phyloP scores from a whole-genome alignment of 2,329 filamentous ascomycete species.

The Akanthomyces muscarius region DNA sequence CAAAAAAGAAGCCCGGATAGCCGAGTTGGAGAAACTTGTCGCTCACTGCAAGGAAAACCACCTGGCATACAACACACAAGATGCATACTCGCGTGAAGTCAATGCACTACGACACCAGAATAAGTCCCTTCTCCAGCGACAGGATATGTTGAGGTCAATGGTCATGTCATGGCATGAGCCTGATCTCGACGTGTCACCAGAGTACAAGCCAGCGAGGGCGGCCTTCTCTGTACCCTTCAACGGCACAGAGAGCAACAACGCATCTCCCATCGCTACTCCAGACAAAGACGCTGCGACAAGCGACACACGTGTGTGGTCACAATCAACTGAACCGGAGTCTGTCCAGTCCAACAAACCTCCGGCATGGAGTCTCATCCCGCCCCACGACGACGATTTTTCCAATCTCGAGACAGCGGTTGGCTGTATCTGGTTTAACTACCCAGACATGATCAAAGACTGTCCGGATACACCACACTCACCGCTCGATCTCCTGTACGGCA shows the following conservation, averaged over 20 bases:
- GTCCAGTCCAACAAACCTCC: not conserved
- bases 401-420: not conserved
- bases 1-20: not conserved
- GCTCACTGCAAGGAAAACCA: not conserved
- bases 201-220: not conserved
- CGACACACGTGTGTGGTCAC: not conserved
- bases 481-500: not conserved
- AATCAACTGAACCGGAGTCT: too few relatives aligned
- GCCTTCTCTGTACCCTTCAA: not conserved
- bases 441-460: not conserved
- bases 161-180: not conserved
- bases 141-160: not conserved
- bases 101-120: not conserved
- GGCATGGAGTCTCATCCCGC: not conserved
- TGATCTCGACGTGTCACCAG: not conserved
- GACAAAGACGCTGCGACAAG: not conserved
- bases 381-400: slow-evolving; percentile 1
- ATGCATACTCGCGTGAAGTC: not conserved
- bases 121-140: not conserved
- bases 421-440: not conserved
- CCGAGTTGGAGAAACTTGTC: not conserved
- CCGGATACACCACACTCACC: slow-evolving; percentile 1
- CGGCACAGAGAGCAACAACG: not conserved
- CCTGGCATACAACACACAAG: not conserved
- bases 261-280: not conserved